Conservation (phyloP, 2,329 filamentous ascomycete genomes). For the Teratosphaeria zuluensis region DNA sequence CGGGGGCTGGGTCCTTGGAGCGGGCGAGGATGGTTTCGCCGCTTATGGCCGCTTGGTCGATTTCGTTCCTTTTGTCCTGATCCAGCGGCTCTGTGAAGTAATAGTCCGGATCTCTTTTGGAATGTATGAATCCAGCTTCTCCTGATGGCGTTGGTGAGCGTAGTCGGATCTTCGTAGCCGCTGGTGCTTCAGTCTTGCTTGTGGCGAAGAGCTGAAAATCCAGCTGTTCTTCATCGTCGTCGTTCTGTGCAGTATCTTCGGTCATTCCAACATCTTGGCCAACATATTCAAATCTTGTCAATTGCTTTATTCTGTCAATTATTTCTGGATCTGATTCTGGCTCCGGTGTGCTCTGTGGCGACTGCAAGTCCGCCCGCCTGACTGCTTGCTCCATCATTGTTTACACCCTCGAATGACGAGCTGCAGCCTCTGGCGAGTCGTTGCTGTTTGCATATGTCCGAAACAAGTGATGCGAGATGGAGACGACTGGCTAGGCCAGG, state of each 20-base stretch:
- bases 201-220: slow-evolving; percentile 21
- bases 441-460: too few species aligned
- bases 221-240: slow-evolving; percentile 15
- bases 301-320: slow-evolving; percentile 5
- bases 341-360: slow-evolving; percentile 5
- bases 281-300: slow-evolving; percentile 1
- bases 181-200: slow-evolving; percentile 2
- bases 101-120: slow-evolving; percentile 7
- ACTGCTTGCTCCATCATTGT: slow-evolving; percentile 8
- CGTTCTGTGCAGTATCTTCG: not conserved
- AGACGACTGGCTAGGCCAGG: not conserved
- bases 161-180: slow-evolving; percentile 2
- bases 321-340: slow-evolving; percentile 4
- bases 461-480: not conserved
- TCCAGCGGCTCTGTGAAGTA: slow-evolving; percentile 10
- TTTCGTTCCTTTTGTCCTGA: not conserved
- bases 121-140: slow-evolving; percentile 10
- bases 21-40: slow-evolving; percentile 12
- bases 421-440: too few species aligned
- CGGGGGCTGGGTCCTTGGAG: slow-evolving; percentile 11
- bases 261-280: not conserved
- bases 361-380: slow-evolving; percentile 7
- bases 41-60: slow-evolving; percentile 10
- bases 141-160: slow-evolving; percentile 2
- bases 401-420: not conserved